These are phyloP conservation scores for Phanerochaete carnosa DNA, from an alignment of 768 basidiomycete genomes.

Conservation along the genomic window DNA sequence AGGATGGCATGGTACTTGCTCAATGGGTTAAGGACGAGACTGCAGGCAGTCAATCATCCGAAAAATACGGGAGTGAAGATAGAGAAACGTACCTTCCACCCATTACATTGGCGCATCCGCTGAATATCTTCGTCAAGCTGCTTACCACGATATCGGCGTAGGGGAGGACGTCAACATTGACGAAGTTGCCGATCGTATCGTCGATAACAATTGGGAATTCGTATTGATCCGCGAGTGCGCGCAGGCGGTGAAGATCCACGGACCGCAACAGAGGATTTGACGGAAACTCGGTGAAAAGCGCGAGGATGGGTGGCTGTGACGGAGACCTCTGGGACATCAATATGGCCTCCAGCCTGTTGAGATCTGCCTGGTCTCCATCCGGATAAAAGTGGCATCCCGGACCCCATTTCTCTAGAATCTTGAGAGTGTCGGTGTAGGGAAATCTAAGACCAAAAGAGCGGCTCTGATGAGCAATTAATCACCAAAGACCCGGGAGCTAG, in stretches of 20 bases:
- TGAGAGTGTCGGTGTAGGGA: constrained; percentile 93
- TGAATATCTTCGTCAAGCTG: constrained; percentile 93
- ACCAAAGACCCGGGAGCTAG: not conserved
- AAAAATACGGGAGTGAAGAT: not conserved
- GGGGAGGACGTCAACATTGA: constrained; percentile 87
- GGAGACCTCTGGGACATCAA: constrained; percentile 36
- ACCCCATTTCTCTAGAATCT: constrained; percentile 94
- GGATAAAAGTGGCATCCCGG: constrained; percentile 91
- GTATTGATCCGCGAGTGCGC: constrained; percentile 80
- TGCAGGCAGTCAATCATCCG: constrained; percentile 26
- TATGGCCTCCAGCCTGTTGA: constrained; percentile 47
- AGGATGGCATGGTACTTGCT: constrained; percentile 65
- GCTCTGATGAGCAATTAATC: not conserved
- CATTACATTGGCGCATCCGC: constrained; percentile 94
- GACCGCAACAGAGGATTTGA: constrained; percentile 93
- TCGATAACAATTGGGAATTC: constrained; percentile 89
- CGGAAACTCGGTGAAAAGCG: constrained; percentile 92
- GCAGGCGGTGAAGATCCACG: constrained; percentile 69
- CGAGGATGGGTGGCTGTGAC: constrained; percentile 68
- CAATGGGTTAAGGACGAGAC: constrained; percentile 84
- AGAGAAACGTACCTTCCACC: constrained; percentile 86
- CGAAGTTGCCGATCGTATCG: constrained; percentile 92
- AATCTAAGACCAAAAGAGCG: constrained; percentile 51
- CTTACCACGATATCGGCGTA: constrained; percentile 89
- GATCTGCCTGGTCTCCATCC: constrained; percentile 66